A percentile compares a stretch with the other conserved stretches of the same genome.
phyloP scores from a whole-genome alignment of 176 grass and related monocot species.

The Sorghum bicolor region DNA sequence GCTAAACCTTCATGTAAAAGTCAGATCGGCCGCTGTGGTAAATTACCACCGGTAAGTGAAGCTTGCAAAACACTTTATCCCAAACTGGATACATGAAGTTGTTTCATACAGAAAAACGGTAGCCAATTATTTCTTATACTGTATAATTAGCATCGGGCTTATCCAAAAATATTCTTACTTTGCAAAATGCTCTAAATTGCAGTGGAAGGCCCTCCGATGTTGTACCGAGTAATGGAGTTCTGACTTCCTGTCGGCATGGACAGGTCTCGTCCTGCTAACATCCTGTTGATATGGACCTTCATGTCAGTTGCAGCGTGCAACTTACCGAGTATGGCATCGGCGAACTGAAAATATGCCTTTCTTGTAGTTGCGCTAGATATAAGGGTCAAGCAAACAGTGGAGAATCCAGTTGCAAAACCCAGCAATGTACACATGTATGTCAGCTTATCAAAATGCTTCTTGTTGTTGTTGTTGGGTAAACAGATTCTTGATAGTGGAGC shows the following conservation, averaged over 20 bases:
- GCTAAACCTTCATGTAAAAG: too few relatives aligned
- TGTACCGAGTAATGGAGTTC: neutral
- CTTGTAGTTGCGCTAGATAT: neutral
- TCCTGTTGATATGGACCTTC: neutral
- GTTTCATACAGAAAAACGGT: neutral
- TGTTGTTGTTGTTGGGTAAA: neutral
- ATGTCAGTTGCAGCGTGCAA: neutral
- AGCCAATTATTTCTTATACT: neutral
- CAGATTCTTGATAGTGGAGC: neutral
- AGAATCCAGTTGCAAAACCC: slow-evolving; percentile 30
- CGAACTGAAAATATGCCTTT: slow-evolving; percentile 17
- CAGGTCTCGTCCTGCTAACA: neutral
- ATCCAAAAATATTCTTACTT: neutral
- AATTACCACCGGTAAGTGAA: too few relatives aligned
- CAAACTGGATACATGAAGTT: neutral
- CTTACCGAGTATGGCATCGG: neutral
- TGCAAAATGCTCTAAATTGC: neutral
- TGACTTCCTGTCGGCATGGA: neutral
- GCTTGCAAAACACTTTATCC: neutral
- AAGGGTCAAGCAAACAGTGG: neutral
- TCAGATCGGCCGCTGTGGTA: neutral
- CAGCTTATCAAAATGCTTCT: neutral
- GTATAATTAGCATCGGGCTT: neutral
- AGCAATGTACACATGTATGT: slow-evolving; percentile 6
- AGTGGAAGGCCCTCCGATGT: neutral